Percentiles rank a stretch among this genome's conserved stretches.
Conservation (phyloP, 345 rosid genomes). For the Excoecaria cochinchinensis region DNA sequence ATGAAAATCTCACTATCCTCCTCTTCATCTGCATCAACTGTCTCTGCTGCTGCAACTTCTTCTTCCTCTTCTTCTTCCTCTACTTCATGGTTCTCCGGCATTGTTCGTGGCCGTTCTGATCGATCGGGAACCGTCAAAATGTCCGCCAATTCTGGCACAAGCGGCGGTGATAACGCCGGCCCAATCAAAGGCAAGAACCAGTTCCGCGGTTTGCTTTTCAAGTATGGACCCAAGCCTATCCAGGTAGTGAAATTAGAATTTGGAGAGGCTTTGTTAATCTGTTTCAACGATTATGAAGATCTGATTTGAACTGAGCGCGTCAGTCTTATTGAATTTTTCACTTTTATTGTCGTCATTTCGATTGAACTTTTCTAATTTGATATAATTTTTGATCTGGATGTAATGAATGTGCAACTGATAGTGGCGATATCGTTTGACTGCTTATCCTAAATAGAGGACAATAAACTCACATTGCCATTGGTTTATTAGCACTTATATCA, state of each 20-base stretch:
- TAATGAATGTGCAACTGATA: background rate
- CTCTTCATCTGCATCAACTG: constrained; percentile 13
- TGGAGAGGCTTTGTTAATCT: background rate
- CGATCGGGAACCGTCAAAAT: constrained; percentile 40
- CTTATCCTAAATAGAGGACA: background rate
- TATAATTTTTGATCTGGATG: background rate
- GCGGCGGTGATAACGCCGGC: constrained; percentile 39
- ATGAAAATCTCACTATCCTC: constrained; percentile 29
- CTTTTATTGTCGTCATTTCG: background rate
- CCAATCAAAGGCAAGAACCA: constrained; percentile 88
- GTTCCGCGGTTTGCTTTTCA: constrained; percentile 84
- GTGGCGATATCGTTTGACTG: background rate
- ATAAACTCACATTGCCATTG: too few relatives aligned
- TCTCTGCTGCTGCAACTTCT: constrained; percentile 8
- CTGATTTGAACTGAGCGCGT: background rate
- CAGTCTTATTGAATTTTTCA: background rate
- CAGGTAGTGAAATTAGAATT: constrained; percentile 47
- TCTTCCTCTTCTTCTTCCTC: background rate
- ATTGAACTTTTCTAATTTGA: background rate
- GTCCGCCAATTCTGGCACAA: constrained; percentile 28
- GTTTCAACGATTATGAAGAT: background rate
- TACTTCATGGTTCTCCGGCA: constrained; percentile 66
- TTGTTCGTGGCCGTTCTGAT: constrained; percentile 64
- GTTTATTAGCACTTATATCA: too few relatives aligned
- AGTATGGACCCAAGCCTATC: constrained; percentile 79